Base-by-base conservation (phyloP, 768 basidiomycete genomes). In the Podaxis sp. region DNA sequence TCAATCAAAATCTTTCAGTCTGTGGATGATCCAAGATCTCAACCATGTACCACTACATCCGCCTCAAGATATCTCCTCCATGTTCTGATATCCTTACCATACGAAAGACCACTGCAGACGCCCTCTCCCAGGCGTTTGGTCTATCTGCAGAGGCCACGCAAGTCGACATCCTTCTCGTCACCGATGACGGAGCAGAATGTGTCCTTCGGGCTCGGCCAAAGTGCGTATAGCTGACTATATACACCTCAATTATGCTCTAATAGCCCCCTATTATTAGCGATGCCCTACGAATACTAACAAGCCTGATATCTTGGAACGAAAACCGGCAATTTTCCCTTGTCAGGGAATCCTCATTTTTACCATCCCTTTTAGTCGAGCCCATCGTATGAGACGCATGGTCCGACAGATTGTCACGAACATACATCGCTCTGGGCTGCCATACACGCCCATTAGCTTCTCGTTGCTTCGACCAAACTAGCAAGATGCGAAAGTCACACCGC, bases 41-140 rank as follows among this genome's bases (percentile, higher is more conserved):
- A 37, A 22, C 13, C 37, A 56, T 62, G 61, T 62, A 64, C 19
- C 63, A 55, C 53, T 64, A 64, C 33, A 55, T 64, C 46, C 63
- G 51, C 22, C 53, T 64, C 24, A 46, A 33, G 37, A 49, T 59
- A 29, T 50, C 46, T 2, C 63, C 63, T 24, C 57, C 52, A 22
- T 15, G 29, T 9, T 37, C 50, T 25, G 58, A 64, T 15, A 29
- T 40, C 1, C 50, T 59, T 41, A 19, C 29, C 5, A 40, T 64
- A 38, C 51, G 63, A n/a, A 59, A 59, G 37, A 24, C 57, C 41
- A 59, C 59, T n/a, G 52, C 63, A 7, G 53, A 64, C 13, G 57
- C 63, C 7, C 38, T 64, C 15, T 55, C 54, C 4, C 51, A 55
- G 38, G 22, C 63, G 4, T 64, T 64, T 59, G 57, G 63, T 17